These are phyloP conservation scores for Fusarium xylarioides DNA, from an alignment of 2,329 filamentous ascomycete genomes.

Conservation along the genomic window DNA sequence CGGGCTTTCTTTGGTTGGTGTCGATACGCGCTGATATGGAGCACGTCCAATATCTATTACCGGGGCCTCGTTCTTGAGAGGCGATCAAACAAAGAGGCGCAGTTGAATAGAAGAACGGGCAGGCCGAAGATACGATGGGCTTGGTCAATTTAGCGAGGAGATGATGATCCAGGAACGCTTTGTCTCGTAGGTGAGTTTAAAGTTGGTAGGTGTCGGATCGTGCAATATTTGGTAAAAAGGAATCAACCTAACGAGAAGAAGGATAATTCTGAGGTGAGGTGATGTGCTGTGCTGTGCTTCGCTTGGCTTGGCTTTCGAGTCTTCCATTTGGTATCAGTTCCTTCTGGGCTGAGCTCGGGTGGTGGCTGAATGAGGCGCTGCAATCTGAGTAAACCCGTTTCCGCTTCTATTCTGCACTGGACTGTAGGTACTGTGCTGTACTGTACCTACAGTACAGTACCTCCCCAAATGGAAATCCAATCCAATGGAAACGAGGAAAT, in stretches of 20 bases:
- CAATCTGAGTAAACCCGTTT: constrained; percentile 13
- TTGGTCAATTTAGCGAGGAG: not conserved
- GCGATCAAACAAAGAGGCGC: constrained; percentile 25
- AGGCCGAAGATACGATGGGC: not conserved
- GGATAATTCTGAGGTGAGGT: not conserved
- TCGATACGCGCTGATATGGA: constrained; percentile 15
- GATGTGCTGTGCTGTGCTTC: not conserved
- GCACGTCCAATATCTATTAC: constrained; percentile 7
- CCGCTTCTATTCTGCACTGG: not conserved
- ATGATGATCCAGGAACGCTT: not conserved
- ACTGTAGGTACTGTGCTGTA: not conserved
- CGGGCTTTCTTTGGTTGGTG: constrained; percentile 7
- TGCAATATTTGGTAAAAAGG: not conserved
- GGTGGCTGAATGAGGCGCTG: constrained; percentile 36
- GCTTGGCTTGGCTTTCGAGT: not conserved
- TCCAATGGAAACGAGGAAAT: constrained; percentile 2
- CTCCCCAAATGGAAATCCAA: not conserved
- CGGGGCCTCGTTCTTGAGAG: not conserved
- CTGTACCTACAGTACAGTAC: not conserved
- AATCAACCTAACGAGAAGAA: not conserved
- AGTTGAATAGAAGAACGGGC: constrained; percentile 1
- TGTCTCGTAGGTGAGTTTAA: not conserved
- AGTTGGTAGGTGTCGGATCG: not conserved
- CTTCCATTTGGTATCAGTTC: not conserved
- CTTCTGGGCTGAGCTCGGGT: constrained; percentile 21